Evolutionary conservation across 2,329 filamentous ascomycete species (phyloP).

Genomic region (Nothophoma quercina): DNA sequence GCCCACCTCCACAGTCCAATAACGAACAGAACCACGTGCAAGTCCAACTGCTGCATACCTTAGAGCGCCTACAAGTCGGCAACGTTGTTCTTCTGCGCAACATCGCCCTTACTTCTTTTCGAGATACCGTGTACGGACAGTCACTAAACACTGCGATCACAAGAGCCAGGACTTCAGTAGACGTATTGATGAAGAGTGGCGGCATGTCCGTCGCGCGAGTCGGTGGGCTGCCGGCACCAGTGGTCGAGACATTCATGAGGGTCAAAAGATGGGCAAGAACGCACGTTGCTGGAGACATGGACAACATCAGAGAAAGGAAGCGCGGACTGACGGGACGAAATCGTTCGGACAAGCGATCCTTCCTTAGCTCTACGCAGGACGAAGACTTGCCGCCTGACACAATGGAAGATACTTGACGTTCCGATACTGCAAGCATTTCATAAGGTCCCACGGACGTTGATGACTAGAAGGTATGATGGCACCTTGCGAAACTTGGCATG

Average conservation of each 20-base stretch:
- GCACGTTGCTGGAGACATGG: constrained; percentile 64
- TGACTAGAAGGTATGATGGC: neutral
- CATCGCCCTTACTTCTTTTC: constrained; percentile 78
- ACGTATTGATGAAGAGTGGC: constrained; percentile 68
- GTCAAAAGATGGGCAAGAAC: constrained; percentile 78
- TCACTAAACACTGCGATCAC: constrained; percentile 77
- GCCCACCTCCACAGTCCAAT: constrained; percentile 38
- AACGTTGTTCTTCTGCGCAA: constrained; percentile 84
- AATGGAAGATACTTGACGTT: constrained; percentile 32
- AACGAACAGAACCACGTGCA: constrained; percentile 29
- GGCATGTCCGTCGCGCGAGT: constrained; percentile 58
- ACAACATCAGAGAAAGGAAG: constrained; percentile 30
- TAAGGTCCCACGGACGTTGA: neutral
- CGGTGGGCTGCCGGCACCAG: constrained; percentile 53
- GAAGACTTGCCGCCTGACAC: constrained; percentile 44
- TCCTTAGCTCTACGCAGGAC: constrained; percentile 16
- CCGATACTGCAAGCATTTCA: neutral
- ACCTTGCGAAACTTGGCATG: neutral
- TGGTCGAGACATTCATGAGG: constrained; percentile 68
- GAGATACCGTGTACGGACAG: constrained; percentile 81
- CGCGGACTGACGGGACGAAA: constrained; percentile 8
- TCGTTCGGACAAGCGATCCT: constrained; percentile 21
- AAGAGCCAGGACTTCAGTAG: constrained; percentile 68
- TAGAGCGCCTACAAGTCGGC: constrained; percentile 65
- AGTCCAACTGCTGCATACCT: constrained; percentile 50